phyloP scores from a whole-genome alignment of 106 monocot genomes.

The Dioscorea zingiberensis region DNA sequence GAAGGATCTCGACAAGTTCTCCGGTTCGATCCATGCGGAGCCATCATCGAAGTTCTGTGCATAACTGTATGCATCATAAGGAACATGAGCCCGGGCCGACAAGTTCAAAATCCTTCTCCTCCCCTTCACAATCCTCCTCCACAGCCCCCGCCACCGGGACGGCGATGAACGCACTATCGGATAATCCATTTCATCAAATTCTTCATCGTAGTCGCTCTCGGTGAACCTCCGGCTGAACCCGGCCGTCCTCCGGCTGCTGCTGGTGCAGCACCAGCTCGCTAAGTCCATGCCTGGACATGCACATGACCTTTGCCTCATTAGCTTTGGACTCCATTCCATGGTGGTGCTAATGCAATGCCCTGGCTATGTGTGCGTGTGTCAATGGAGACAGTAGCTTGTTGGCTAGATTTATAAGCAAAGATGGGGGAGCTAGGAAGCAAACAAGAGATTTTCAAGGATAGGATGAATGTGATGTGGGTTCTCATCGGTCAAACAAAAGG shows the following conservation, averaged over 20 bases:
- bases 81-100: neutral
- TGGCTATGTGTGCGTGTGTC: too few species aligned
- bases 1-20: slow-evolving; percentile 58
- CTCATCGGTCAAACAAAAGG: too few species aligned
- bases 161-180: neutral
- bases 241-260: neutral
- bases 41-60: slow-evolving; percentile 81
- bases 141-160: slow-evolving; percentile 25
- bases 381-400: too few species aligned
- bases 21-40: slow-evolving; percentile 44
- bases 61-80: slow-evolving; percentile 49
- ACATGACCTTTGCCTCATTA: slow-evolving; percentile 23
- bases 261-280: neutral
- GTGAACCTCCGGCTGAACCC: slow-evolving; percentile 4
- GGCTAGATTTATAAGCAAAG: too few species aligned
- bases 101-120: slow-evolving; percentile 27
- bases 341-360: too few species aligned
- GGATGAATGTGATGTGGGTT: too few species aligned
- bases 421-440: too few species aligned
- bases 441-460: too few species aligned
- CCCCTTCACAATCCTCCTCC: slow-evolving; percentile 49
- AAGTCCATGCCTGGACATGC: slow-evolving; percentile 11
- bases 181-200: neutral
- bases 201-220: slow-evolving; percentile 2
- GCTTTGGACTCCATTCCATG: slow-evolving; percentile 10